Conservation (phyloP, 2,329 filamentous ascomycete species). For the Chaetomium sp. region DNA sequence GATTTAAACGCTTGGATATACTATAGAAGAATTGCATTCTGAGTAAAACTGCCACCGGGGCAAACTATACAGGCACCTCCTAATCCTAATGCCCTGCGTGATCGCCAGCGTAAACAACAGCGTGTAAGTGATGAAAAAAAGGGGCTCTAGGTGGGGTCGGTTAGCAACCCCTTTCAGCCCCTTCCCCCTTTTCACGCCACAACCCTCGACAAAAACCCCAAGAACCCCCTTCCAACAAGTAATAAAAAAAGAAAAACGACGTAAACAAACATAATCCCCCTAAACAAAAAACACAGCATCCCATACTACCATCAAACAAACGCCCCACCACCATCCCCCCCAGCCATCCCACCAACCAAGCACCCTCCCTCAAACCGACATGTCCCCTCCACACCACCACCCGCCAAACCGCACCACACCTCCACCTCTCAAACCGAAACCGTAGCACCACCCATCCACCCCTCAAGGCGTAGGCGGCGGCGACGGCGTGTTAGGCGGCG, state of each 20-base stretch:
- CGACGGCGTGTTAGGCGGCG: not conserved
- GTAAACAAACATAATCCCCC: not conserved
- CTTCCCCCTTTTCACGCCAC: not conserved
- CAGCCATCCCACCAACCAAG: no score
- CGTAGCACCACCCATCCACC: no score
- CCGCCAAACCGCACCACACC: no score
- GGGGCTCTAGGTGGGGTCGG: not conserved
- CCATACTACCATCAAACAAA: no score
- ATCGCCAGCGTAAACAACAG: not conserved
- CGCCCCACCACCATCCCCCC: no score
- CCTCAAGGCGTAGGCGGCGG: slow-evolving; percentile 2
- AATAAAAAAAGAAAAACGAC: not conserved
- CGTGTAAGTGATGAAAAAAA: not conserved
- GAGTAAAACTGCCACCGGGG: not conserved
- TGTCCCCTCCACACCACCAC: no score
- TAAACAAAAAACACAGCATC: no score
- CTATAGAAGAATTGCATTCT: not conserved
- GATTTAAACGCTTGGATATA: not conserved
- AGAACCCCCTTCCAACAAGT: no score
- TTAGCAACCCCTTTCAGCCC: not conserved
- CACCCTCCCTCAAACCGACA: no score
- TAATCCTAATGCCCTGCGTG: not conserved
- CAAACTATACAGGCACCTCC: not conserved
- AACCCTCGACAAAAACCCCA: not conserved
- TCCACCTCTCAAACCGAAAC: no score